Percentiles rank a stretch among this genome's conserved stretches.
These are phyloP conservation scores for Botrytis galanthina DNA, from an alignment of 2,329 filamentous ascomycete genomes.

Conservation along the genomic window DNA sequence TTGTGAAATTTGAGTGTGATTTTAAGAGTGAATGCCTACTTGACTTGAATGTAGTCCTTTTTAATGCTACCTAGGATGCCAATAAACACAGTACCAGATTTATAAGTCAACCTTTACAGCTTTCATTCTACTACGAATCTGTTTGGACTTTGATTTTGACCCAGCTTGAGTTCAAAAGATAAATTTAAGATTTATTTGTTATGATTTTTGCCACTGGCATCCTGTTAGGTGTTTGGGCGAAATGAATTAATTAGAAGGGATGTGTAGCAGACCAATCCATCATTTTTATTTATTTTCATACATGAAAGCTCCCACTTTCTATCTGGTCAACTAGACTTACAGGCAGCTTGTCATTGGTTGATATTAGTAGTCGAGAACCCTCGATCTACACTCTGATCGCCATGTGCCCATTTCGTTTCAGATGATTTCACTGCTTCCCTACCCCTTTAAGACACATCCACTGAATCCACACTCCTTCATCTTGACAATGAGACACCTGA, in stretches of 20 bases:
- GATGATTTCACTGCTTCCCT: background rate
- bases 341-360: background rate
- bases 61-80: background rate
- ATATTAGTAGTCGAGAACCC: background rate
- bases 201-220: background rate
- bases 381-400: constrained; percentile 1
- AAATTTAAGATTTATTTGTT: background rate
- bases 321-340: background rate
- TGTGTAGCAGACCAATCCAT: background rate
- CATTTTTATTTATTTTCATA: background rate
- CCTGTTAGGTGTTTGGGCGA: background rate
- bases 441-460: background rate
- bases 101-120: background rate
- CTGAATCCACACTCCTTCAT: background rate
- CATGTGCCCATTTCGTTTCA: background rate
- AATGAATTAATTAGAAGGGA: background rate
- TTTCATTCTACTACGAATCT: background rate
- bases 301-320: background rate
- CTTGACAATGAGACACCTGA: background rate
- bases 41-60: background rate
- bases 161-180: background rate
- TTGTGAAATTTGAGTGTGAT: background rate
- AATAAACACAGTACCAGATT: background rate
- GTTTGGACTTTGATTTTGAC: background rate
- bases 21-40: background rate